A percentile compares a stretch with the other conserved stretches of the same genome.
These are phyloP conservation scores for Gamarada debralockiae DNA, from an alignment of 495 filamentous ascomycete species.

Conservation along the genomic window DNA sequence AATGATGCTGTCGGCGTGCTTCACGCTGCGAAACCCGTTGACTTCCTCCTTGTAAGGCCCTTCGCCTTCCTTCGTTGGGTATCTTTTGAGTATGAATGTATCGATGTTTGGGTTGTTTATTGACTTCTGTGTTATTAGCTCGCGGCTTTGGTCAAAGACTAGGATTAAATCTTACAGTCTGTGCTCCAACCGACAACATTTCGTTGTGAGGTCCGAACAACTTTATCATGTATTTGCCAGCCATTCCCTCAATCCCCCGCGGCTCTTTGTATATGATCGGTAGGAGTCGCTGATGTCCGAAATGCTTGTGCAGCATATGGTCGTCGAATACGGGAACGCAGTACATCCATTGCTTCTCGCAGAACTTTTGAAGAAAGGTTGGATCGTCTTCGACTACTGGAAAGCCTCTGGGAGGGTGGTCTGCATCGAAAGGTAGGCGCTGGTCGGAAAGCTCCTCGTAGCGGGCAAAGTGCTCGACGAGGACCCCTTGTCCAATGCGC, in stretches of 20 bases:
- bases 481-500: not conserved
- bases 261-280: conserved; percentile 21
- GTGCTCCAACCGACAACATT: not conserved
- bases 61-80: conserved; percentile 25
- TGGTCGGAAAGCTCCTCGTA: not conserved
- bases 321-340: conserved; percentile 19
- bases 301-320: conserved; percentile 6
- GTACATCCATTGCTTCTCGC: conserved; percentile 34
- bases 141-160: not conserved
- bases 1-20: conserved; percentile 30
- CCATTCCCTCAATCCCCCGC: conserved; percentile 15
- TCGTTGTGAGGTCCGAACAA: conserved; percentile 25
- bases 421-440: not conserved
- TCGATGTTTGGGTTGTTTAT: conserved; percentile 2
- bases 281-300: conserved; percentile 21
- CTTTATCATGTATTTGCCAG: conserved; percentile 20
- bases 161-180: not conserved
- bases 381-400: not conserved
- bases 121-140: not conserved
- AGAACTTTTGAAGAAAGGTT: conserved; percentile 24
- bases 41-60: conserved; percentile 30
- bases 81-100: conserved; percentile 38
- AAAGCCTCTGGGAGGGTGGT: not conserved
- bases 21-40: conserved; percentile 27
- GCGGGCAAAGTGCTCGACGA: not conserved